Evolutionary conservation across 1,284 basidiomycete genomes (phyloP).

Genomic region (Leccinum proliferum): DNA sequence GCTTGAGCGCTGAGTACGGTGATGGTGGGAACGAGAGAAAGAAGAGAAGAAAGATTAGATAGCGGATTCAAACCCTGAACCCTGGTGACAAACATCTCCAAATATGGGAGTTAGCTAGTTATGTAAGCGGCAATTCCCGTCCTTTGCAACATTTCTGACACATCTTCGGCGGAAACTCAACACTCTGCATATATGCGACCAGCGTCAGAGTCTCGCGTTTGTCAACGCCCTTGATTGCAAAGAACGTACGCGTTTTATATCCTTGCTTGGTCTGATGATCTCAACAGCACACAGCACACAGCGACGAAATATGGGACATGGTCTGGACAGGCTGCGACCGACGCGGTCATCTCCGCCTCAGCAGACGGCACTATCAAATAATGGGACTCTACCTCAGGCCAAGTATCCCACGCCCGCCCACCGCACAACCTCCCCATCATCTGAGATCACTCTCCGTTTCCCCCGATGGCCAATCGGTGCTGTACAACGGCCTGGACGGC

Average conservation of each 20-base stretch:
- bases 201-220: conserved; percentile 63
- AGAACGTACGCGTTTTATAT: conserved; percentile 51
- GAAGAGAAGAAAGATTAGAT: too few relatives aligned
- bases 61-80: too few relatives aligned
- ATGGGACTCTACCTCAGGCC: conserved; percentile 61
- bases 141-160: too few relatives aligned
- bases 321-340: conserved; percentile 60
- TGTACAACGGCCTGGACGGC: conserved; percentile 81
- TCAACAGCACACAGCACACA: conserved; percentile 51
- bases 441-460: conserved; percentile 55
- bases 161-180: too few relatives aligned
- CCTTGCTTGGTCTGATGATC: neutral
- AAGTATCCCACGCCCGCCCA: conserved; percentile 55
- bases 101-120: too few relatives aligned
- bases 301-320: conserved; percentile 77
- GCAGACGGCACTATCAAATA: conserved; percentile 72
- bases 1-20: too few relatives aligned
- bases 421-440: conserved; percentile 73
- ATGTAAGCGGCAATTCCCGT: too few relatives aligned
- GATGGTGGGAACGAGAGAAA: too few relatives aligned
- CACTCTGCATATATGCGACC: neutral
- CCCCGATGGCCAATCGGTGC: conserved; percentile 52
- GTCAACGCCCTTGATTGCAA: conserved; percentile 63
- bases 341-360: conserved; percentile 62
- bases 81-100: too few relatives aligned